These are phyloP conservation scores for Syzygium aqueum DNA, from an alignment of 345 rosid species.

Conservation along the genomic window DNA sequence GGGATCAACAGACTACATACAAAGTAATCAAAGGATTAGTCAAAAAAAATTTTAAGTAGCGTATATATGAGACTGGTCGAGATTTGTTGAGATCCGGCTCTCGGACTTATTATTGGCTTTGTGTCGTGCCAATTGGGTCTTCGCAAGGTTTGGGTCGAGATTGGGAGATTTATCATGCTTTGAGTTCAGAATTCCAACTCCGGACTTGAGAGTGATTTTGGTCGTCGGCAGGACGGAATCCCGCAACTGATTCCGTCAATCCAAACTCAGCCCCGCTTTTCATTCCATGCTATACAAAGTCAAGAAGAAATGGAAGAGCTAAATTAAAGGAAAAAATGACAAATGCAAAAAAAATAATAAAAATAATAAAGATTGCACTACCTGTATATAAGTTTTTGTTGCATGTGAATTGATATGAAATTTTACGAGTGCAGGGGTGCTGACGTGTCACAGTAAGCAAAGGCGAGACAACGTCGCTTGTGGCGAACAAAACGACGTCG, in stretches of 20 bases:
- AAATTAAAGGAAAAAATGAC: neutral
- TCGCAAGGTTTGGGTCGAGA: neutral
- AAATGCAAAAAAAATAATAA: neutral
- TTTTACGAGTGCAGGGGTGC: neutral
- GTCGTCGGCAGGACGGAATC: neutral
- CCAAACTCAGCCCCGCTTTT: neutral
- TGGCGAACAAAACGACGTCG: accelerated
- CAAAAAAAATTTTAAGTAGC: too few relatives aligned
- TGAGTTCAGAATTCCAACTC: neutral
- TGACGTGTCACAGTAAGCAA: neutral
- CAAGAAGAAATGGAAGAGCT: neutral
- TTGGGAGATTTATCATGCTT: neutral
- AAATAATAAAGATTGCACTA: too few relatives aligned
- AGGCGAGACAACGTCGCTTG: too few relatives aligned
- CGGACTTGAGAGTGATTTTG: neutral
- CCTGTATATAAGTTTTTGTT: neutral
- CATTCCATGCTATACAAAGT: neutral
- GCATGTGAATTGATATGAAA: neutral
- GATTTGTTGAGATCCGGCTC: neutral
- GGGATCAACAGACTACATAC: too few relatives aligned
- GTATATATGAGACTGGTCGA: neutral
- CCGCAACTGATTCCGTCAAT: neutral
- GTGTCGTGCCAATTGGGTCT: neutral
- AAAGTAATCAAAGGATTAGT: too few relatives aligned
- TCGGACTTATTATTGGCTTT: neutral